These are phyloP conservation scores for Zymoseptoria pseudotritici DNA, from an alignment of 2,329 filamentous ascomycete genomes.

Conservation along the genomic window DNA sequence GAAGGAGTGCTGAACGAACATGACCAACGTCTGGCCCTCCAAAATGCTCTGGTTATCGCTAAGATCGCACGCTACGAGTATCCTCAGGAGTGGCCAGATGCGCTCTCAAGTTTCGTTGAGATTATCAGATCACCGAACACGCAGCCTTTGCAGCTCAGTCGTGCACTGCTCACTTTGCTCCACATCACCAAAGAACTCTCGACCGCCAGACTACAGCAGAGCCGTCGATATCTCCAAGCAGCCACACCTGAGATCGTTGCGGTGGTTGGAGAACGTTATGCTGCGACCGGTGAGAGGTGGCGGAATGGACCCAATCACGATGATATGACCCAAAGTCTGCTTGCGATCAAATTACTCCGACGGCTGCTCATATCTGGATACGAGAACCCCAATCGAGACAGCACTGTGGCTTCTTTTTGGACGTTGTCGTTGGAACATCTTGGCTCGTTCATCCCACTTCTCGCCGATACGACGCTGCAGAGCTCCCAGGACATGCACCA, in stretches of 20 bases:
- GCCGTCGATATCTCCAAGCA: conserved; percentile 67
- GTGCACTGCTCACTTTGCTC: conserved; percentile 68
- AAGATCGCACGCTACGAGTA: conserved; percentile 89
- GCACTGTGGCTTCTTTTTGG: conserved; percentile 75
- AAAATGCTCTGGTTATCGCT: conserved; percentile 80
- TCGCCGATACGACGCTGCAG: conserved; percentile 27
- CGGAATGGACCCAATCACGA: conserved; percentile 30
- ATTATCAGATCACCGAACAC: conserved; percentile 47
- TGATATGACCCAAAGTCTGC: conserved; percentile 68
- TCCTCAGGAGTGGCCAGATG: conserved; percentile 69
- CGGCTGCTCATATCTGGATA: conserved; percentile 75
- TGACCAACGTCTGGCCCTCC: conserved; percentile 67
- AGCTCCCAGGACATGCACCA: conserved; percentile 4
- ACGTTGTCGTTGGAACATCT: conserved; percentile 68
- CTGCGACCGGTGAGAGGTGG: conserved; percentile 64
- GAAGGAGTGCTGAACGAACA: conserved; percentile 70
- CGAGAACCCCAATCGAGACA: conserved; percentile 72
- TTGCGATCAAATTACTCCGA: conserved; percentile 71
- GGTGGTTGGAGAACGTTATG: conserved; percentile 70
- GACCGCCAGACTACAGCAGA: conserved; percentile 67
- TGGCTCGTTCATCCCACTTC: conserved; percentile 57
- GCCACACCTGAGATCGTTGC: conserved; percentile 79
- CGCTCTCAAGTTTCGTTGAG: conserved; percentile 49
- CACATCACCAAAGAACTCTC: conserved; percentile 87
- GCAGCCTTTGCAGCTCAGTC: conserved; percentile 52